phyloP scores from a whole-genome alignment of 768 basidiomycete genomes.

The Lactarius deliciosus region DNA sequence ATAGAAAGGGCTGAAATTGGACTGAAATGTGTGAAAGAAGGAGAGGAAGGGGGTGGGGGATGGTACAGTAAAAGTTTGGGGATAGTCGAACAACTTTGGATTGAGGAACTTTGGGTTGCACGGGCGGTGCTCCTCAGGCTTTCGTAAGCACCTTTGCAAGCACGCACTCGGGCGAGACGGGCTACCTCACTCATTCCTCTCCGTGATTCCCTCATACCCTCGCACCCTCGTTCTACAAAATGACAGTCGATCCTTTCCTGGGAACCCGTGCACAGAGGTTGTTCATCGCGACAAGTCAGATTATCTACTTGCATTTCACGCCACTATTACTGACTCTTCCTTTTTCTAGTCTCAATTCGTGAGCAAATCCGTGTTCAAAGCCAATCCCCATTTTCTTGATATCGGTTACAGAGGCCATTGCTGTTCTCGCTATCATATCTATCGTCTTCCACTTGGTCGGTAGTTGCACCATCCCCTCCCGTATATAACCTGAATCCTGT shows the following conservation, averaged over 20 bases:
- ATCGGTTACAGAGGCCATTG: conserved; percentile 58
- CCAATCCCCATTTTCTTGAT: background rate
- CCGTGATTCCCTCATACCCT: conserved; percentile 8
- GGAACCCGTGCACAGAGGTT: conserved; percentile 69
- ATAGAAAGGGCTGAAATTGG: conserved; percentile 48
- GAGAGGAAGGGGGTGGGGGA: conserved; percentile 2
- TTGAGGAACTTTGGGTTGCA: conserved; percentile 58
- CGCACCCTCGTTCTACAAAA: conserved; percentile 37
- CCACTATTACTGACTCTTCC: background rate
- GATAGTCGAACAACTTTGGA: conserved; percentile 55
- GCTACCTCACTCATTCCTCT: conserved; percentile 1
- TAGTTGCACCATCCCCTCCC: conserved; percentile 22
- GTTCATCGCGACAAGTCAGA: conserved; percentile 67
- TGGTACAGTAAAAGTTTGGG: conserved; percentile 23
- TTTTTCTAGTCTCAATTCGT: conserved; percentile 54
- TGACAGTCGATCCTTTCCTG: conserved; percentile 72
- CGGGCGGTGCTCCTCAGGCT: conserved; percentile 37
- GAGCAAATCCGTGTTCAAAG: conserved; percentile 36
- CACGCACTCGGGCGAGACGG: background rate
- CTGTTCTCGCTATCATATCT: conserved; percentile 73
- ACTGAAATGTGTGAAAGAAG: conserved; percentile 44
- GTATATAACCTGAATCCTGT: conserved; percentile 8
- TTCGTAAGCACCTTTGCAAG: background rate
- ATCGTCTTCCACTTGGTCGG: conserved; percentile 66
- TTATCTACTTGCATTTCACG: background rate